phyloP scores from a whole-genome alignment of 2,329 filamentous ascomycete species.

The Rutstroemia sydowiana region DNA sequence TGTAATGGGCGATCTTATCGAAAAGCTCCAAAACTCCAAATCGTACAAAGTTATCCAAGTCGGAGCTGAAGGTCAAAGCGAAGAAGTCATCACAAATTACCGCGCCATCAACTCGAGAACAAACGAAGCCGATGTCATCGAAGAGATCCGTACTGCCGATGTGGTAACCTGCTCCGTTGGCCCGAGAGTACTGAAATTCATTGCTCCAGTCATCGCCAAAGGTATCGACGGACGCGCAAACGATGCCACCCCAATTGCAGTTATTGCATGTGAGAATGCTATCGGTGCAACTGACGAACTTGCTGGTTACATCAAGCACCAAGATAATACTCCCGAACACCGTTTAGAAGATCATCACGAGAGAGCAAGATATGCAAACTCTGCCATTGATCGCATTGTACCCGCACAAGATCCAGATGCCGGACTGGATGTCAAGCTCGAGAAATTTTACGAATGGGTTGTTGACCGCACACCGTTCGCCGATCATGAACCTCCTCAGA shows the following conservation, averaged over 20 bases:
- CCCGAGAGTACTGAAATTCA: constrained; percentile 92
- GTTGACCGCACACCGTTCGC: constrained; percentile 84
- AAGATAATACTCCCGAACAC: constrained; percentile 61
- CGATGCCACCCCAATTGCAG: constrained; percentile 61
- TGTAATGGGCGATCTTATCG: constrained; percentile 78
- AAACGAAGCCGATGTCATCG: constrained; percentile 70
- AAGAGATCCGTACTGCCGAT: constrained; percentile 82
- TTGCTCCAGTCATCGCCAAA: constrained; percentile 91
- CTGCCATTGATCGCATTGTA: constrained; percentile 96
- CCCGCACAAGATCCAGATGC: constrained; percentile 76
- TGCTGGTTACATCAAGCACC: constrained; percentile 69
- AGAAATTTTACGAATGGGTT: constrained; percentile 99
- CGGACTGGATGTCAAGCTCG: constrained; percentile 86
- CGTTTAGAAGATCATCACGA: constrained; percentile 60
- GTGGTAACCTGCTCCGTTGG: constrained; percentile 95
- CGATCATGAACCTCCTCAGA: constrained; percentile 59
- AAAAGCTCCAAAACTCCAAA: constrained; percentile 64
- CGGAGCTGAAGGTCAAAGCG: constrained; percentile 71
- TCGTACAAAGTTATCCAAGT: constrained; percentile 93
- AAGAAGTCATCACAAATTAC: constrained; percentile 87
- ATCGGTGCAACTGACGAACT: constrained; percentile 91
- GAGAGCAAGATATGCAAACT: constrained; percentile 90
- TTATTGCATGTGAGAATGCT: constrained; percentile 97
- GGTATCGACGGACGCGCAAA: constrained; percentile 73
- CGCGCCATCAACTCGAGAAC: constrained; percentile 92